Evolutionary conservation across 2,329 filamentous ascomycete species (phyloP).

Genomic region (Tympanopsis confertula): DNA sequence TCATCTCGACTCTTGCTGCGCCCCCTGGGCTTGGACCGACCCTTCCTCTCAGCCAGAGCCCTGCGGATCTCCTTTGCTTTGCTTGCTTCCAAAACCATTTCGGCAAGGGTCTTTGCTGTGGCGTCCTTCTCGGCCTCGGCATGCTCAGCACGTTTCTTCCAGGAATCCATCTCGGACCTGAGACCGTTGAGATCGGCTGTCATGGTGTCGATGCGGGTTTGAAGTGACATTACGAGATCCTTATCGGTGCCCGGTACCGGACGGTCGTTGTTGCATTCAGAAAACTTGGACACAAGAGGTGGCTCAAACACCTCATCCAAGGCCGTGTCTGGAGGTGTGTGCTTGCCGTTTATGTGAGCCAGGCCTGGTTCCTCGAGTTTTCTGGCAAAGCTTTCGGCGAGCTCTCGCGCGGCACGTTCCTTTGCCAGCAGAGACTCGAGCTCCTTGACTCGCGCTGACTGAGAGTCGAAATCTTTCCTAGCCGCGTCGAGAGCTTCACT

Average conservation of each 20-base stretch:
- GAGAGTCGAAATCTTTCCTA: conserved; percentile 77
- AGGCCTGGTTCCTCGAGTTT: conserved; percentile 36
- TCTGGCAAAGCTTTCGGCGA: conserved; percentile 72
- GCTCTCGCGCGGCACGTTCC: conserved; percentile 71
- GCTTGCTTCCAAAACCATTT: neutral
- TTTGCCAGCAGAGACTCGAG: conserved; percentile 68
- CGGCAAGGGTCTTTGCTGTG: neutral
- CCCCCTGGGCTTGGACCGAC: neutral
- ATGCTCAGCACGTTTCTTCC: neutral
- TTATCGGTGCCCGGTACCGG: too few relatives aligned
- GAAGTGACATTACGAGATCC: neutral
- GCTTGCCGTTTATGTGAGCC: too few relatives aligned
- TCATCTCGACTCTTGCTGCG: neutral
- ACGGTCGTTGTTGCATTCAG: too few relatives aligned
- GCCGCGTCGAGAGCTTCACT: conserved; percentile 75
- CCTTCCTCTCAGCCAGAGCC: neutral
- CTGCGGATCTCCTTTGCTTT: neutral
- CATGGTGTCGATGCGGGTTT: neutral
- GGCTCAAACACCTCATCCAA: neutral
- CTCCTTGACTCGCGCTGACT: conserved; percentile 67
- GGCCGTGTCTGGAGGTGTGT: neutral
- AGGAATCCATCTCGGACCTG: neutral
- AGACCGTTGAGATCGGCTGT: neutral
- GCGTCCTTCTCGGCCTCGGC: neutral
- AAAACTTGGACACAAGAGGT: neutral